Percentiles rank a stretch among this genome's conserved stretches.
These are phyloP conservation scores for Podospora pseudopauciseta DNA, from an alignment of 495 filamentous ascomycete genomes.

Conservation along the genomic window DNA sequence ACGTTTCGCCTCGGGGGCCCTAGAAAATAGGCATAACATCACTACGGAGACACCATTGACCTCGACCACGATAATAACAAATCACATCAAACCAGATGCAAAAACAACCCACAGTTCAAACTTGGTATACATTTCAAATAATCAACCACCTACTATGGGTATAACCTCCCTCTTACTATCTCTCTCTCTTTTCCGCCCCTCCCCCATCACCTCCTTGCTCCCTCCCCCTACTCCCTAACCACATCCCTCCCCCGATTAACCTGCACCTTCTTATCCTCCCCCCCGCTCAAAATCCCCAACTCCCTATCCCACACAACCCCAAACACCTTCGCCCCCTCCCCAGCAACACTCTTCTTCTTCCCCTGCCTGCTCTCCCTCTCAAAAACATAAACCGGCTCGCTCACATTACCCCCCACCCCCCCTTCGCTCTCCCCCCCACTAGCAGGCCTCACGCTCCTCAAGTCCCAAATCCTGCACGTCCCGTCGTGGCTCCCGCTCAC, in stretches of 20 bases:
- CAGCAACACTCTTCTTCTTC: conserved; percentile 52
- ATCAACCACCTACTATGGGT: conserved; percentile 8
- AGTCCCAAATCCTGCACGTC: conserved; percentile 88
- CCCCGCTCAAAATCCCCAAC: conserved; percentile 84
- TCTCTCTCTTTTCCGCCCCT: not conserved
- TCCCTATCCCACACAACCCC: conserved; percentile 78
- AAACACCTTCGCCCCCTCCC: conserved; percentile 88
- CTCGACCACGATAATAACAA: not conserved
- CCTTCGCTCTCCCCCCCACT: conserved; percentile 56
- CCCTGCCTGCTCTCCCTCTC: conserved; percentile 71
- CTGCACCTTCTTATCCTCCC: conserved; percentile 91
- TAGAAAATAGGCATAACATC: no score
- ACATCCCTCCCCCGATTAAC: conserved; percentile 64
- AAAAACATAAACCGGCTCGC: conserved; percentile 78
- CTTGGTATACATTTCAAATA: conserved; percentile 7
- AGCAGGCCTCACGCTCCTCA: conserved; percentile 65
- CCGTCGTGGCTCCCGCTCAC: conserved; percentile 85
- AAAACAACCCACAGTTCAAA: conserved; percentile 6
- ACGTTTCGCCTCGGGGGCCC: no score
- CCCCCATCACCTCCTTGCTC: not conserved
- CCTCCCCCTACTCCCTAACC: conserved; percentile 15
- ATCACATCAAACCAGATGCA: not conserved
- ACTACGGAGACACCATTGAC: no score
- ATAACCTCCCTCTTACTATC: conserved; percentile 8
- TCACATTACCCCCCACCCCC: conserved; percentile 54